Conservation (phyloP, 2,329 filamentous ascomycete genomes). For the Talaromyces sp. region DNA sequence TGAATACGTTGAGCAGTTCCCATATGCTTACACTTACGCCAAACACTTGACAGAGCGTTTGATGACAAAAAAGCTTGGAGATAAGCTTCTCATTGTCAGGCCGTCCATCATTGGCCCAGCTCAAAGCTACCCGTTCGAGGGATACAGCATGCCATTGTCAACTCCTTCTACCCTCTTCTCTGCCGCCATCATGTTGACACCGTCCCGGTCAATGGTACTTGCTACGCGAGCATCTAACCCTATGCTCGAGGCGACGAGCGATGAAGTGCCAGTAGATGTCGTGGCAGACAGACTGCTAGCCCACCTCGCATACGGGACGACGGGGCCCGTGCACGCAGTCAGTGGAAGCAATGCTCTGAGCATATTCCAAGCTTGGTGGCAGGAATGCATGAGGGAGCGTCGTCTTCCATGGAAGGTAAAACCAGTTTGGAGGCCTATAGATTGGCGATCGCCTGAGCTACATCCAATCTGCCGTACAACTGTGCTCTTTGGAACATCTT, state of each 20-base stretch:
- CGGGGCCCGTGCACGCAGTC: constrained; percentile 6
- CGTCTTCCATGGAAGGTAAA: neutral
- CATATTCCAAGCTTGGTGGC: neutral
- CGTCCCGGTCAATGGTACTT: neutral
- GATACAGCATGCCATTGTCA: constrained; percentile 1
- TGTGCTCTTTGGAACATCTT: neutral
- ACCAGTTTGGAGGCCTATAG: neutral
- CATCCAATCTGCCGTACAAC: neutral
- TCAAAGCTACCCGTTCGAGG: neutral
- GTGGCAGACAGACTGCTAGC: constrained; percentile 7
- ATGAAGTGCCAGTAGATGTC: constrained; percentile 10
- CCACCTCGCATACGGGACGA: constrained; percentile 2
- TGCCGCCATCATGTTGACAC: neutral
- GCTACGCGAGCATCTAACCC: neutral
- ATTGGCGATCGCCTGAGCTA: neutral
- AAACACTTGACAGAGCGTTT: constrained; percentile 11
- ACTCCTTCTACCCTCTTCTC: neutral
- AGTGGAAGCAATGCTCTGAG: neutral
- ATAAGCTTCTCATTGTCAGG: constrained; percentile 5
- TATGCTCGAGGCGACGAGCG: neutral
- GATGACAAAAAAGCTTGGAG: neutral
- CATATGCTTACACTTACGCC: constrained; percentile 12
- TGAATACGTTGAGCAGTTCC: neutral
- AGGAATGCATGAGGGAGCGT: neutral
- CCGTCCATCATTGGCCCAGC: constrained; percentile 9